Evolutionary conservation across 2,329 filamentous ascomycete species (phyloP), one percentile per base, ranked within the genome.

Genomic region (Sporothrix mexicana): DNA sequence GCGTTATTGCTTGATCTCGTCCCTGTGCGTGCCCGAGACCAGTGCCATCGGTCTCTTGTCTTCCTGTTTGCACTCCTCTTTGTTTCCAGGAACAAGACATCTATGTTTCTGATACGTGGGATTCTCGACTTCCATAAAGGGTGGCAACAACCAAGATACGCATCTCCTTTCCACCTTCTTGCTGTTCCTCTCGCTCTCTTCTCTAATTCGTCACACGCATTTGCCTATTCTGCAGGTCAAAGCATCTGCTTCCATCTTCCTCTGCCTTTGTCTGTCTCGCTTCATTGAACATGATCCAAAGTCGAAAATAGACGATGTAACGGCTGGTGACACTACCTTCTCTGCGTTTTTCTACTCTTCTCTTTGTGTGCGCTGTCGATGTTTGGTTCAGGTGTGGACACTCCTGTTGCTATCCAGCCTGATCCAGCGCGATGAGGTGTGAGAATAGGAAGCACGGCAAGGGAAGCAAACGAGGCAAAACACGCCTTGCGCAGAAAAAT

Each of bases 141-240:
- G 51, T 59, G 17, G 53, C 53, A 70, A 61, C 53, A 23, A 12
- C 68, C 53, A 20, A 70, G 20, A 49, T 9, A 12, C 3, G 10
- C 45, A 36, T 15, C 68, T 13, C 47, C n/a, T 13, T 17, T 23
- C 17, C 30, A 36, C 30, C 5, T 36, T 36, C 30, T 36, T 7
- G 30, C 30, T 36, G 30, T 36, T 7, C 67, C 9, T 61, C 53
- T 55, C 36, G n/a, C 23, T 45, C 17, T n/a, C 53, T 47, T 47
- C 53, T 53, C 68, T 47, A 57, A 59, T 70, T 41, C n/a, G 68
- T 70, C 41, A 15, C 36, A 30, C 13, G 20, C 20, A 13, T 45
- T 23, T 55, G 41, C 49, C 66, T 55, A 20, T 69, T 69, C n/a
- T 23, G 66, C 49, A 69, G 66, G 66, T 55, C 66, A 69, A 69